Percentiles rank a stretch among this genome's conserved stretches.
Conservation (phyloP, 1,139 yeast genomes). For the Protomyces inundatus region DNA sequence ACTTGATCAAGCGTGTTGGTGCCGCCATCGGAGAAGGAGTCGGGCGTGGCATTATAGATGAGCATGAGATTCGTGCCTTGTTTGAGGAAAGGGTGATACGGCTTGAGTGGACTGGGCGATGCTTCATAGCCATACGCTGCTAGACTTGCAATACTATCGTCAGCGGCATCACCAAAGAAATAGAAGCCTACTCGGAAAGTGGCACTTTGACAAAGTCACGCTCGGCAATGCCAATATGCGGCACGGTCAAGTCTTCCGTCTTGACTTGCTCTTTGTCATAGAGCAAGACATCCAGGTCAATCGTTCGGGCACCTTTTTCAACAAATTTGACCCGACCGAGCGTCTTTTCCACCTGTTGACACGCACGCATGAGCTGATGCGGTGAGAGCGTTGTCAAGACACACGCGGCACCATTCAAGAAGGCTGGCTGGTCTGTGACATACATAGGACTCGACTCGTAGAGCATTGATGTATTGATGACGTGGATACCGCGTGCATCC, state of each 20-base stretch:
- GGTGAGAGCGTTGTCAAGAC: constrained; percentile 58
- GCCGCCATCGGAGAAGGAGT: constrained; percentile 93
- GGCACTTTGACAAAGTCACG: constrained; percentile 89
- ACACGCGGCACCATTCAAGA: constrained; percentile 58
- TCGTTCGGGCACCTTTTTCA: constrained; percentile 86
- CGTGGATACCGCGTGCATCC: constrained; percentile 43
- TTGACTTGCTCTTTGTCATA: constrained; percentile 58
- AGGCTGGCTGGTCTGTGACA: constrained; percentile 69
- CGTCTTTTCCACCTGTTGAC: constrained; percentile 70
- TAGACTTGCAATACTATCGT: neutral
- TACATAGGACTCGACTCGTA: constrained; percentile 94
- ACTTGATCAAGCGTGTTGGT: constrained; percentile 40
- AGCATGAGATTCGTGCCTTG: constrained; percentile 60
- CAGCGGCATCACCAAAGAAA: neutral
- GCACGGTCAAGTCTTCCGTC: constrained; percentile 51
- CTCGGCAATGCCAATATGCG: constrained; percentile 83
- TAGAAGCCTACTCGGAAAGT: constrained; percentile 53
- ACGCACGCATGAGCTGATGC: constrained; percentile 51
- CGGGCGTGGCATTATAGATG: constrained; percentile 83
- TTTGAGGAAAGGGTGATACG: constrained; percentile 10
- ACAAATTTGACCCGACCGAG: constrained; percentile 68
- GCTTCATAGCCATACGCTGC: neutral
- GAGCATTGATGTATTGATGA: constrained; percentile 64
- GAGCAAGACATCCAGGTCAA: constrained; percentile 80
- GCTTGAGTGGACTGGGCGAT: neutral